phyloP scores from a whole-genome alignment of 2,329 filamentous ascomycete species.

The Myriosclerotinia curreyana region DNA sequence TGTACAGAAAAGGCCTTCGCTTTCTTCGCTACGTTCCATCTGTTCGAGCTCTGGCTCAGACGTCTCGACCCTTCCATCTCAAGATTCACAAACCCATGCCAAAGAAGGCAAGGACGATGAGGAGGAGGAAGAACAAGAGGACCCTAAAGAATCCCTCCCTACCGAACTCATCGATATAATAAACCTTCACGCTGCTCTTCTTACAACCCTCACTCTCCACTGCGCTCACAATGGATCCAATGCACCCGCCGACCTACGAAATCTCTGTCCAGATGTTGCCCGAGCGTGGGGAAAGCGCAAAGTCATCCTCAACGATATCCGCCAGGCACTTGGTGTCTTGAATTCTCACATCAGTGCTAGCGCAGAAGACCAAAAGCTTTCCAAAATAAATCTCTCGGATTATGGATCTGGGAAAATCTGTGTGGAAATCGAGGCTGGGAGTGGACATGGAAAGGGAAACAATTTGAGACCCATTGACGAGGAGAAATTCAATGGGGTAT shows the following conservation, averaged over 20 bases:
- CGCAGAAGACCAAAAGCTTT: slow-evolving; percentile 41
- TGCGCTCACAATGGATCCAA: slow-evolving; percentile 64
- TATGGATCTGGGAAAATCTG: slow-evolving; percentile 57
- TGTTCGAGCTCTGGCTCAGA: slow-evolving; percentile 25
- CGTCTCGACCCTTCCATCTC: slow-evolving; percentile 23
- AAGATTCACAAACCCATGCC: slow-evolving; percentile 6
- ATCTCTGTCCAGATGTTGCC: slow-evolving; percentile 60
- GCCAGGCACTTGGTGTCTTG: slow-evolving; percentile 64
- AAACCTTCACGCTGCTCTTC: slow-evolving; percentile 62
- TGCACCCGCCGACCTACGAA: slow-evolving; percentile 60
- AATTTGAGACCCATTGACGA: slow-evolving; percentile 47
- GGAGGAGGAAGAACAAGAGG: slow-evolving; percentile 12
- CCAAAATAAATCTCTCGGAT: slow-evolving; percentile 45
- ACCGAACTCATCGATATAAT: slow-evolving; percentile 57
- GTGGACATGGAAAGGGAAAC: slow-evolving; percentile 26
- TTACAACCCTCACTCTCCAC: slow-evolving; percentile 66
- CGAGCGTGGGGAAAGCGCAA: slow-evolving; percentile 70
- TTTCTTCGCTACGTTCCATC: slow-evolving; percentile 25
- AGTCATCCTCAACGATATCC: slow-evolving; percentile 63
- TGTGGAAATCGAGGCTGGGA: slow-evolving; percentile 48
- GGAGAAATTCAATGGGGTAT: slow-evolving; percentile 52
- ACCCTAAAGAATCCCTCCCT: slow-evolving; percentile 41
- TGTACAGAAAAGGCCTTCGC: slow-evolving; percentile 30
- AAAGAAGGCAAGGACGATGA: slow-evolving; percentile 9
- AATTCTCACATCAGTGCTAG: slow-evolving; percentile 36